Evolutionary conservation across 2,329 filamentous ascomycete species (phyloP), one percentile per base, ranked within the genome.

Genomic region (Fusarium circinatum): DNA sequence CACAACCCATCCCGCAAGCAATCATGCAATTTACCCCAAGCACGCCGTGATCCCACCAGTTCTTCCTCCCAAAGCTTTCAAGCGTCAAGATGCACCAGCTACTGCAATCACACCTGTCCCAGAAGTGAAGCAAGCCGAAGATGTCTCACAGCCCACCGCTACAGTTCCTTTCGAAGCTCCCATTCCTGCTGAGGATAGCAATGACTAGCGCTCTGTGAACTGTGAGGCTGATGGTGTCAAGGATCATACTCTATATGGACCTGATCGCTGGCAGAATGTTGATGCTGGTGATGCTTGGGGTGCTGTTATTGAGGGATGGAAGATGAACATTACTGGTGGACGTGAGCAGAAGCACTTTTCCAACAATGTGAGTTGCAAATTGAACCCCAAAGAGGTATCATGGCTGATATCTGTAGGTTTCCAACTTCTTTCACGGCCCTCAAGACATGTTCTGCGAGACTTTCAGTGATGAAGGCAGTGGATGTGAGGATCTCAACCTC

Each of bases 381-480:
- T 9, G 18, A 5, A 24, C 1, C 1, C 3, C 1, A 6, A 14
- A 34, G 7, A 17, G 3, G 4, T n/a, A 41, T 18, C 4, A 1
- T 34, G 3, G 20, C 60, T 57, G 11, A 59, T 20, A 7, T 11
- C 0, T 3, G 2, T 17, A 68, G 68, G 65, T 71, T 18, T 69
- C 68, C 6, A 71, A 71, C 51, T 71, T 57, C 26, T 68, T 71
- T 24, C 60, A 71, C 12, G 65, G 68, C 5, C 68, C 65, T 30
- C 68, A 71, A 11, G 68, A 71, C 8, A 69, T 71, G 68, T 71
- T 60, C 20, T 69, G 68, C 5, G 65, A 69, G 44, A 71, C 60
- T 6, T 71, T 71, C 11, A 60, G 59, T 42, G 60, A 69, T 4
- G 59, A 61, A 24, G 68, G 68, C 10, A 65, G 54, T 20, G 65